Evolutionary conservation across 2,329 filamentous ascomycete species (phyloP).

Genomic region (Cryphonectria nitschkei): DNA sequence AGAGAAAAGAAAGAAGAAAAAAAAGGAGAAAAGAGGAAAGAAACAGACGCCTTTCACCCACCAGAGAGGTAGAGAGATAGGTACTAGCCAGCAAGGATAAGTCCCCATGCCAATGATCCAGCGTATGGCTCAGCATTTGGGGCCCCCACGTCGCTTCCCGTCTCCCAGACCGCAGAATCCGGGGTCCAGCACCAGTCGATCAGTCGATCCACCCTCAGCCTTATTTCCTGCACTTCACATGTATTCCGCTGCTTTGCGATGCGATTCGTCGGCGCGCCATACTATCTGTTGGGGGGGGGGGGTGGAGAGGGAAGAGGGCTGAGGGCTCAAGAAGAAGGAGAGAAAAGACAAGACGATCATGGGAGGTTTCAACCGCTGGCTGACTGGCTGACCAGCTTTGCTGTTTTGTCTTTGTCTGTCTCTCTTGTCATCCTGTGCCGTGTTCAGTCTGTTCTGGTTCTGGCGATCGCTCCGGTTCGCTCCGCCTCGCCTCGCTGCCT

Average conservation of each 20-base stretch:
- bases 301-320: not conserved
- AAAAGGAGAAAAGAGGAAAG: no score
- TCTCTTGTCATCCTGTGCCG: not conserved
- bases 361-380: not conserved
- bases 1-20: not conserved
- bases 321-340: not conserved
- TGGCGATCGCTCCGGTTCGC: not conserved
- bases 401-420: not conserved
- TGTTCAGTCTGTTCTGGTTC: not conserved
- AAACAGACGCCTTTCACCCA: not conserved
- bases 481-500: not conserved
- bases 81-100: not conserved
- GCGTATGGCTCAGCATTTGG: not conserved
- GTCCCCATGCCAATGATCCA: not conserved
- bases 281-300: not conserved
- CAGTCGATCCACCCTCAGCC: conserved; percentile 7
- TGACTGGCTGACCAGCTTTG: not conserved
- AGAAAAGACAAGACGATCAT: not conserved
- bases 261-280: not conserved
- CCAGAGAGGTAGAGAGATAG: not conserved
- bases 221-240: conserved; percentile 2
- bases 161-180: not conserved
- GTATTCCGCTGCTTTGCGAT: not conserved
- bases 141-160: not conserved
- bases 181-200: conserved; percentile 1